Percentiles rank a stretch among this genome's conserved stretches.
These are phyloP conservation scores for Rhodotorula toruloides DNA, from an alignment of 768 basidiomycete species.

Conservation along the genomic window DNA sequence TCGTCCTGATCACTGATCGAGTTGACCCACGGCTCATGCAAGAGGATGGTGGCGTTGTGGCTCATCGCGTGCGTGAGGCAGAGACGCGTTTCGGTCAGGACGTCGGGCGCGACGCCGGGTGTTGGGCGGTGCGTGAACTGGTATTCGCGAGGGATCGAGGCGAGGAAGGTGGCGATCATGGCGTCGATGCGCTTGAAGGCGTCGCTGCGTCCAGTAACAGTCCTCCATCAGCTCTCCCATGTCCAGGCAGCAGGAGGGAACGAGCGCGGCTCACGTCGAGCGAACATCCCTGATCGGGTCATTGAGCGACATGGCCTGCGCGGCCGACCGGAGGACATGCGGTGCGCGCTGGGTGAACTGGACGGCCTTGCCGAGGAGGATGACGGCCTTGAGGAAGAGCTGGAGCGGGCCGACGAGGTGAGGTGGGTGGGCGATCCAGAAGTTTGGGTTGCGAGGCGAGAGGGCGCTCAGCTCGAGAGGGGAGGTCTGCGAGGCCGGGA, in stretches of 20 bases:
- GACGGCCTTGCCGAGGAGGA: slow-evolving; percentile 19
- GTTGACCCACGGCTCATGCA: slow-evolving; percentile 39
- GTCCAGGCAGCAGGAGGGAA: neutral
- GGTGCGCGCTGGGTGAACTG: slow-evolving; percentile 24
- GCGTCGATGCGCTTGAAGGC: slow-evolving; percentile 40
- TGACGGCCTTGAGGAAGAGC: slow-evolving; percentile 26
- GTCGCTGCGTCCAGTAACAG: slow-evolving; percentile 7
- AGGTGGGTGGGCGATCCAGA: slow-evolving; percentile 25
- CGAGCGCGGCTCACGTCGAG: neutral
- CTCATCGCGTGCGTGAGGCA: slow-evolving; percentile 31
- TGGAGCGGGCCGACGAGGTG: slow-evolving; percentile 17
- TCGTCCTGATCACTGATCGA: slow-evolving; percentile 3
- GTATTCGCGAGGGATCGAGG: slow-evolving; percentile 40
- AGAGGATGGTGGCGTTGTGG: slow-evolving; percentile 28
- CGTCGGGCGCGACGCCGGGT: neutral
- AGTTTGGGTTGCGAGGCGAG: slow-evolving; percentile 11
- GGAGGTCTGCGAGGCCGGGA: neutral
- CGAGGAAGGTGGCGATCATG: slow-evolving; percentile 29
- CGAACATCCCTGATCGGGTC: slow-evolving; percentile 12
- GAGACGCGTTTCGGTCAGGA: slow-evolving; percentile 20
- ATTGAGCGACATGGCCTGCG: neutral
- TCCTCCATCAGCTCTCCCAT: neutral
- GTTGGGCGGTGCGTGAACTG: neutral
- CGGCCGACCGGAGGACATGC: neutral
- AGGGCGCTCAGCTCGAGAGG: slow-evolving; percentile 8